Evolutionary conservation across 495 filamentous ascomycete genomes (phyloP), one percentile per base, ranked within the genome.

Genomic region (Trichoderma orchidacearum): DNA sequence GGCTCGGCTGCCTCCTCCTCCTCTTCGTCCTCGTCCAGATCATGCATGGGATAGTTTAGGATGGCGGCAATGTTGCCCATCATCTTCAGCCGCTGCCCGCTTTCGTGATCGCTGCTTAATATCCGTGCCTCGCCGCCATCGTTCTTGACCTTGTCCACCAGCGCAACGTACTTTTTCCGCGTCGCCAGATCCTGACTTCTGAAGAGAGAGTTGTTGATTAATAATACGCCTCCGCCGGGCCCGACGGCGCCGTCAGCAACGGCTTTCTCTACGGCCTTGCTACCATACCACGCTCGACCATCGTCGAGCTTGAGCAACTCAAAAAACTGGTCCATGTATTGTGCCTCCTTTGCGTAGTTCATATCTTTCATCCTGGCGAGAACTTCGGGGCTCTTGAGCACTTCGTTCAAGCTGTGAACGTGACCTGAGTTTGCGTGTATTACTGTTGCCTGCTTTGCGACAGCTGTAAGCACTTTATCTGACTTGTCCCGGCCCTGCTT

Each of bases 61-160:
- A 97, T 85, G 12, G 90, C 89, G 23, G 91, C 94, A 58, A 98
- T 84, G 5, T 89, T 86, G 1, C 93, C 92, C 57, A 98, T 64
- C 3, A 80, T 83, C 56, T 95, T 92, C 41, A 98, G 70, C 56
- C 90, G 72, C 69, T 85, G 84, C 17, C 93, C 93, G 72, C 93
- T 96, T 73, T 96, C 93, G 68, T 97, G 92, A 63, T 93, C 85
- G 59, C 85, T 90, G 62, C 94, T 97, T 45, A 97, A 69, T 27
- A 96, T 76, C 53, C 90, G 81, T 1, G 87, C 85, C 62, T 96
- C 90, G 0, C 93, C 93, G 31, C 94, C 94, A 53, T 86, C 82
- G 51, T 85, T 86, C 61, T 85, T 85, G n/a, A 97, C 93, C 48
- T 83, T 86, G 67, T 98, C 93, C 36, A 96, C 92, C 61, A 97